Base-by-base conservation (phyloP, 2,329 filamentous ascomycete genomes). In the Talaromyces sp. region DNA sequence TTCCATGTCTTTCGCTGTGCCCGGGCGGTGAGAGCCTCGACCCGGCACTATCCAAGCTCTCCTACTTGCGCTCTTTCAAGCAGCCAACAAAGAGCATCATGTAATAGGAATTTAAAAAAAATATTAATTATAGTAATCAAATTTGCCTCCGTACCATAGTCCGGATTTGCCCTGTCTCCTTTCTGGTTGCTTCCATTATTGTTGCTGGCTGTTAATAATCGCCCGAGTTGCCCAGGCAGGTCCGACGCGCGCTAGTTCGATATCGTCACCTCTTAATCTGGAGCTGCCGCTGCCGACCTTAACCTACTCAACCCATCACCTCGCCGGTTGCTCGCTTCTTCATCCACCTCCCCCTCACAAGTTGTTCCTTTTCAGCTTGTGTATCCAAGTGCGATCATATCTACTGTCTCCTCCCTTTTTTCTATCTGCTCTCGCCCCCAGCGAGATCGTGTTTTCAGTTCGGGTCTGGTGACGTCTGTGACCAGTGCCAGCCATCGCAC, bases 181-280 rank as follows among this genome's bases (percentile, higher is more conserved):
- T 57, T 30, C 23, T 42, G 27, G 40, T 33, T 57, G 28, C 47
- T 33, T 31, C 23, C 12, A n/a, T 31, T 33, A n/a, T n/a, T n/a
- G 12, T 34, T 28, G 54, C 40, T 12, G 33, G 56, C 40, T 57
- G 23, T n/a, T 31, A 50, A 16, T 50, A 47, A 57, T 57, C 56
- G 44, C 23, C 23, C 9, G 44, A 23, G 34, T 12, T 18, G 23
- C 56, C 58, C 61, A 50, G 56, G 53, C 47, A 57, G 56, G 42
- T 42, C 47, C 50, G 36, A 9, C 33, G 51, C 51, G 57, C 62
- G 44, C 59, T 60, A 61, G 60, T 56, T 63, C 64, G 60, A 61
- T 73, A 75, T 76, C 74, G 73, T 76, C 73, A 75, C 73, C 66
- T 72, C 70, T 72, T 70, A 73, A 72, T 68, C 51, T 50, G 68